Evolutionary conservation across 139 green algal genomes (phyloP).

Genomic region (Marvania coccoides): DNA sequence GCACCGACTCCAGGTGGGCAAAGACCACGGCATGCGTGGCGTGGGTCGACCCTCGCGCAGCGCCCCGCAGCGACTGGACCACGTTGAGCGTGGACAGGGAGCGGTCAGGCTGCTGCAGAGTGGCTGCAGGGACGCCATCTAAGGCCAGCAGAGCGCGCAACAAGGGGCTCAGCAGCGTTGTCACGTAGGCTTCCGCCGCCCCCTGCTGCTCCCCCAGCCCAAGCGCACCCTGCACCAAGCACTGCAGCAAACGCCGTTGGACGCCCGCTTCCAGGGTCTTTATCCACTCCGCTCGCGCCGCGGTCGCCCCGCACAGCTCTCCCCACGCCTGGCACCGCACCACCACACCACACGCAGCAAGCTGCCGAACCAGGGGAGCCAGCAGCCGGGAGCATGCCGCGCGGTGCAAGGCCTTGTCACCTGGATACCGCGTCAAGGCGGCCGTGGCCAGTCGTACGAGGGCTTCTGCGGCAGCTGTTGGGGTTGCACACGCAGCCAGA

Average conservation of each 20-base stretch:
- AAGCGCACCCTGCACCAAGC: conserved; percentile 12
- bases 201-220: neutral
- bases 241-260: conserved; percentile 17
- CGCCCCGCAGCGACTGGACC: conserved; percentile 43
- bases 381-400: conserved; percentile 41
- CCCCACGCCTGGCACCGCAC: conserved; percentile 41
- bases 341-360: conserved; percentile 24
- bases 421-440: conserved; percentile 10
- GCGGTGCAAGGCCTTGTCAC: conserved; percentile 27
- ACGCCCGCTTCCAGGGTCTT: neutral
- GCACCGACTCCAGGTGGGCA: conserved; percentile 14
- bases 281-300: neutral
- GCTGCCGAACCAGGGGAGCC: conserved; percentile 40
- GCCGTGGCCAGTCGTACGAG: conserved; percentile 43
- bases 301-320: conserved; percentile 34
- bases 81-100: neutral
- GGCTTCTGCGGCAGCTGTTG: conserved; percentile 12
- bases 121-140: neutral
- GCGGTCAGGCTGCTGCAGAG: neutral
- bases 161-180: conserved; percentile 19
- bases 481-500: conserved; percentile 55
- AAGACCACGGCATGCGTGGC: conserved; percentile 41
- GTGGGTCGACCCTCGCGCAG: conserved; percentile 33
- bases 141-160: neutral
- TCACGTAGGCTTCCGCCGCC: conserved; percentile 14